Evolutionary conservation across 164 flowering plant species (phyloP), one percentile per base, ranked within the genome.

Genomic region (Stephania yunnanensis): DNA sequence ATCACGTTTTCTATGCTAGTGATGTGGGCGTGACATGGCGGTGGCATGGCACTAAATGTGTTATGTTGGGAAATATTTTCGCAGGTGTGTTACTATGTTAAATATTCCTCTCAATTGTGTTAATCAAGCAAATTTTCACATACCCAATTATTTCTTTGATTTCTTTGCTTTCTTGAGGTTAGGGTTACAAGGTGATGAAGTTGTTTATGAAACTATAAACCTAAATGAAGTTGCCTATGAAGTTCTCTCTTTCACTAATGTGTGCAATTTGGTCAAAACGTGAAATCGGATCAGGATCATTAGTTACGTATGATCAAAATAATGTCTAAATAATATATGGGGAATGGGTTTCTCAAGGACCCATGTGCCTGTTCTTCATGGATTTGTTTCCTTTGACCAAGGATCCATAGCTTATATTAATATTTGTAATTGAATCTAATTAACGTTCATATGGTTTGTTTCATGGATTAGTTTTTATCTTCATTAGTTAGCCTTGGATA

Each of bases 311-410:
- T 58, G n/a, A 58, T 61, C 66, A 61, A 63, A 9, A 65, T 71
- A 45, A 76, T 71, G 67, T 45, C 66, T 65, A 25, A 46, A n/a
- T 20, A 36, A 46, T 42, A 48, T 45, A 70, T 30, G 45, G 10
- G 46, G 46, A 42, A 70, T 71, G 45, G 46, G 61, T 19, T 70
- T 25, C 25, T 68, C 58, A 64, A 46, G 68, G 15, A 44, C 22
- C 70, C 77, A 75, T 75, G 77, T 75, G 77, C 71, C 55, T 36
- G 71, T 74, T 29, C 71, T 68, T n/a, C 76, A 30, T 74, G 76
- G 58, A 19, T 68, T 50, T 70, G 73, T 76, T 58, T 55, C 73
- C 61, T 69, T 69, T 69, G 71, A 69, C 20, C 22, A 10, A 15
- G n/a, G 66, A 61, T 61, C 66, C 17, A 25, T n/a, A n/a, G 25